Evolutionary conservation across 495 filamentous ascomycete genomes (phyloP), one percentile per base, ranked within the genome.

Genomic region (Bathelium albidoporum): DNA sequence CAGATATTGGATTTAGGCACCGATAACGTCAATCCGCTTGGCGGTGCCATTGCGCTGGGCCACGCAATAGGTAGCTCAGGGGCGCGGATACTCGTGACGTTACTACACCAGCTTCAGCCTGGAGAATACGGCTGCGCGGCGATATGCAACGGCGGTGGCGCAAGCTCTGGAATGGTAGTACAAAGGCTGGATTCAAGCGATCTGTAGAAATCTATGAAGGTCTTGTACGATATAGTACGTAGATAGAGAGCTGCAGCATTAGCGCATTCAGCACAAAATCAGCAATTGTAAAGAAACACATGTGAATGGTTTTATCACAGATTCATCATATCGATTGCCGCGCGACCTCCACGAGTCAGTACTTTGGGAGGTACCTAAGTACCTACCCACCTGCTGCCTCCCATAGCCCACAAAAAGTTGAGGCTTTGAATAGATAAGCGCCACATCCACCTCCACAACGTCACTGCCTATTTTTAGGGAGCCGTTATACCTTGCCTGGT

Each of bases 111-210:
- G 73, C 79, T 98, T 60, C 85, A 93, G 76, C 83, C 86, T 34
- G 94, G 91, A 20, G 89, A 98, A 78, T 97, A 95, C 73, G 94
- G 94, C 24, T 87, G 91, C 61, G 94, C 91, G 20, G 93, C 93
- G 11, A 96, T 98, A 64, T 98, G 94, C 76, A 98, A 98, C 69
- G 94, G 94, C 52, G 94, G 94, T 20, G 93, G 93, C 53, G 93
- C 90, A 5, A 89, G 92, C 1, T 91, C 88, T 24, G 93, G 91
- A 0, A 85, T 98, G 75, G 90, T 98, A 49, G 89, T 98, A 53
- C 91, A 97, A 78, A 85, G 88, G 59, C 79, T 97, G 60, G 87
- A 90, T 55, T 60, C 63, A 11, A 61, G 64, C 45, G 68, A 70
- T 5, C 36, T 69, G 58, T 67, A 58, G 63, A 55, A 18, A 49